Evolutionary conservation across 2,329 filamentous ascomycete species (phyloP).

Genomic region (Talaromyces verruculosus): DNA sequence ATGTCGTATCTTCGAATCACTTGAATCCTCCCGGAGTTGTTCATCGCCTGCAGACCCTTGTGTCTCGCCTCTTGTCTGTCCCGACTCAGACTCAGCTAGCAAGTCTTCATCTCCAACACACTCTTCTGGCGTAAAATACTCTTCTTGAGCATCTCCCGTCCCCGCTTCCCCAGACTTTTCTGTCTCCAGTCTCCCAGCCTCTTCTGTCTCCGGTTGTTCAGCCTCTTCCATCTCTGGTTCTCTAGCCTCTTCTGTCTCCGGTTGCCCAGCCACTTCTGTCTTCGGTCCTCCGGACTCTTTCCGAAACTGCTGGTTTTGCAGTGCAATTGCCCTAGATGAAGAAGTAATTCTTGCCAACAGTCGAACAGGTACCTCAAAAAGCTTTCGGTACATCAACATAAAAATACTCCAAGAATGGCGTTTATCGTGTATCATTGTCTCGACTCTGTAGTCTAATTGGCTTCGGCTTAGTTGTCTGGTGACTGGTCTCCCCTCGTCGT

Average conservation of each 20-base stretch:
- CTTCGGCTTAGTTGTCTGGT: background rate
- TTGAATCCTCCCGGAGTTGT: background rate
- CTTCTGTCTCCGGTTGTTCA: background rate
- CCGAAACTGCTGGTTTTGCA: background rate
- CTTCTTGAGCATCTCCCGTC: background rate
- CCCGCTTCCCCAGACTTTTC: background rate
- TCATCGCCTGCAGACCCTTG: background rate
- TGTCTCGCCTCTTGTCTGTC: background rate
- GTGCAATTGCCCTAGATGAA: background rate
- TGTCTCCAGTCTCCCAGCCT: background rate
- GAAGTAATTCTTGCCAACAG: background rate
- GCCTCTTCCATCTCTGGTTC: background rate
- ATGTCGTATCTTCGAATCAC: background rate
- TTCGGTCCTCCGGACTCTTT: background rate
- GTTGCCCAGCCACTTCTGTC: background rate
- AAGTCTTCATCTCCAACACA: background rate
- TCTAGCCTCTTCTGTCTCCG: background rate
- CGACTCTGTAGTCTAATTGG: background rate
- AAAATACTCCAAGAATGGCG: background rate
- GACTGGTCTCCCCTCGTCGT: background rate
- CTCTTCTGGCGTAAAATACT: background rate
- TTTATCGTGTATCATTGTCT: background rate
- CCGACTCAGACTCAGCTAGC: background rate
- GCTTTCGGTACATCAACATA: conserved; percentile 9
- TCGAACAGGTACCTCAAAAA: background rate